phyloP scores from a whole-genome alignment of 345 rosid genomes.

The Erucastrum elatum region DNA sequence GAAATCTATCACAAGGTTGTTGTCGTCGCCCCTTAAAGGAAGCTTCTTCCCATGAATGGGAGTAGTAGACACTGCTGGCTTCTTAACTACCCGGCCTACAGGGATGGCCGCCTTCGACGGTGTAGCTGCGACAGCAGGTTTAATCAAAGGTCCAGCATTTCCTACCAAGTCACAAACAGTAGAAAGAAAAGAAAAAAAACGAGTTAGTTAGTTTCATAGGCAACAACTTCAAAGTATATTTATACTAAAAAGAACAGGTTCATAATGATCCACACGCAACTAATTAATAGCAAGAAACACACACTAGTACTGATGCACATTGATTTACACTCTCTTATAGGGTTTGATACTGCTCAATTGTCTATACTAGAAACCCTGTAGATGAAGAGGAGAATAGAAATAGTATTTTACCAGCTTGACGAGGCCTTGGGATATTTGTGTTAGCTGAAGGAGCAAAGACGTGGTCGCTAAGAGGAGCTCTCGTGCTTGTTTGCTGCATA shows the following conservation, averaged over 20 bases:
- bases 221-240: not conserved
- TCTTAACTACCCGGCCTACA: constrained; percentile 47
- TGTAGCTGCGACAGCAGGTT: constrained; percentile 29
- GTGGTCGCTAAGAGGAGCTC: constrained; percentile 31
- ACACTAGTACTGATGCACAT: not conserved
- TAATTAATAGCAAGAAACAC: not conserved
- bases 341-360: too few relatives aligned
- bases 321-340: not conserved
- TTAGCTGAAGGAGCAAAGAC: constrained; percentile 26
- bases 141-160: constrained; percentile 39
- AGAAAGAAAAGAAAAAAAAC: not conserved
- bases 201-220: not conserved
- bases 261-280: constrained; percentile 10
- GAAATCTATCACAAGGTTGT: constrained; percentile 86
- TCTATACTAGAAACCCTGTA: not conserved
- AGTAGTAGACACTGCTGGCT: constrained; percentile 42
- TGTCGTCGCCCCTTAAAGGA: constrained; percentile 43
- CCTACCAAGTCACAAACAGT: constrained; percentile 41
- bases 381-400: not conserved
- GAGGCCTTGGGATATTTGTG: constrained; percentile 39
- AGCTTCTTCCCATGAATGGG: constrained; percentile 46
- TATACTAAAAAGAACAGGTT: not conserved
- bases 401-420: constrained; percentile 47
- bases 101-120: constrained; percentile 37
- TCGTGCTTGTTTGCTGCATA: constrained; percentile 33